Conservation (phyloP, 2,329 filamentous ascomycete genomes). For the Colletotrichum sansevieriae region DNA sequence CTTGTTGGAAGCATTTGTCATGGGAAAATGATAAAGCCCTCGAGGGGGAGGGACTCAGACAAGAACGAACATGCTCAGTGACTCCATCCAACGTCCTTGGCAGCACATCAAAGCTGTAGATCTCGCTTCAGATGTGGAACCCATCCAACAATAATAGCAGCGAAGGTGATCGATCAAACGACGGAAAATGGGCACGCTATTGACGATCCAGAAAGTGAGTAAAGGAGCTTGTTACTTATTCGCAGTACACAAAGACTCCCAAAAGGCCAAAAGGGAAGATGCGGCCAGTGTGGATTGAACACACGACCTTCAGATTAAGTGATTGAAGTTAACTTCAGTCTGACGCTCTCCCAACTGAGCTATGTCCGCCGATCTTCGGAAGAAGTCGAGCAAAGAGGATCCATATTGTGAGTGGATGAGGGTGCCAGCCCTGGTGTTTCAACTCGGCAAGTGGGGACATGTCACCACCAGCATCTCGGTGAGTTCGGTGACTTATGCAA, state of each 20-base stretch:
- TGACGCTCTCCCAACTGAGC: slow-evolving; percentile 30
- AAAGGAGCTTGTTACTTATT: background rate
- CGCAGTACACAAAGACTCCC: background rate
- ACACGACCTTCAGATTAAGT: background rate
- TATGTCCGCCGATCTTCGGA: slow-evolving; percentile 20
- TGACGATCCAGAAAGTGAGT: background rate
- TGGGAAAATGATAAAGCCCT: too few species aligned
- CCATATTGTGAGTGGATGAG: background rate
- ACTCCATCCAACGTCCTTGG: background rate
- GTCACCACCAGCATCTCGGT: background rate
- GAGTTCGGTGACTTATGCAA: background rate
- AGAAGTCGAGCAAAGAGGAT: accelerated
- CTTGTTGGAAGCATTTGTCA: too few species aligned
- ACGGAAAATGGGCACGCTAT: background rate
- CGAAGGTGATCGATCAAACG: slow-evolving; percentile 16
- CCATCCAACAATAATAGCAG: slow-evolving; percentile 10
- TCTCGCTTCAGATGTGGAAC: slow-evolving; percentile 14
- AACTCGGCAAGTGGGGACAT: background rate
- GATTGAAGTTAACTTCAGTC: too few species aligned
- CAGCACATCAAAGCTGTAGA: slow-evolving; percentile 1
- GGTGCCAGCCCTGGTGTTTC: slow-evolving; percentile 8
- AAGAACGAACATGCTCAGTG: background rate
- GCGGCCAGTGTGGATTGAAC: slow-evolving; percentile 29
- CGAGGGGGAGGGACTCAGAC: too few species aligned
- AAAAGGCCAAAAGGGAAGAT: background rate